A percentile compares a stretch with the other conserved stretches of the same genome.
phyloP scores from a whole-genome alignment of 2,329 filamentous ascomycete species.

The Microsporum canis region DNA sequence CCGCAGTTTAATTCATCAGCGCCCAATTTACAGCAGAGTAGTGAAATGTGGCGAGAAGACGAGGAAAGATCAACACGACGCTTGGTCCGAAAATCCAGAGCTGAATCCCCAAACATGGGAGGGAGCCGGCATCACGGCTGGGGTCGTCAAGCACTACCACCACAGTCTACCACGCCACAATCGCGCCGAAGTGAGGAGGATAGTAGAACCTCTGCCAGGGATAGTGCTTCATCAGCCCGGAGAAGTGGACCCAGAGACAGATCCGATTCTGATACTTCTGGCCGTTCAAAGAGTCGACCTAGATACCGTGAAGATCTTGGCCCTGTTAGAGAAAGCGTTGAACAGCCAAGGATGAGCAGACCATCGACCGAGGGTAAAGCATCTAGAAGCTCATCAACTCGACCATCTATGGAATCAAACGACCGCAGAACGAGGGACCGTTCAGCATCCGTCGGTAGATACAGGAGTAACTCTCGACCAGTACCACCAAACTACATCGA shows the following conservation, averaged over 20 bases:
- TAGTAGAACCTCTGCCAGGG: constrained; percentile 19
- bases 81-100: constrained; percentile 27
- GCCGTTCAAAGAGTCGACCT: constrained; percentile 44
- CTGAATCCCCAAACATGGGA: constrained; percentile 29
- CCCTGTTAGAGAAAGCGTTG: constrained; percentile 38
- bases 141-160: constrained; percentile 5
- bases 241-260: constrained; percentile 38
- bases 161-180: constrained; percentile 11
- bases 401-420: constrained; percentile 22
- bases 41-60: constrained; percentile 30
- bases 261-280: constrained; percentile 44
- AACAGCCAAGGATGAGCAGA: constrained; percentile 21
- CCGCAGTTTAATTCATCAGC: constrained; percentile 24
- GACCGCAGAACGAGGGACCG: constrained; percentile 18
- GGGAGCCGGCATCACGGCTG: constrained; percentile 15
- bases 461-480: constrained; percentile 30
- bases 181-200: constrained; percentile 25
- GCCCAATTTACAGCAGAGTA: constrained; percentile 23
- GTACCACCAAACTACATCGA: constrained; percentile 23
- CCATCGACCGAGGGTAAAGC: constrained; percentile 20
- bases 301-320: constrained; percentile 44
- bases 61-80: constrained; percentile 23
- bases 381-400: constrained; percentile 23
- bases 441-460: constrained; percentile 31
- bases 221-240: constrained; percentile 29